Percentiles rank a stretch among this genome's conserved stretches.
Conservation (phyloP, 148 eudicot genomes). For the Dysphania ambrosioides region DNA sequence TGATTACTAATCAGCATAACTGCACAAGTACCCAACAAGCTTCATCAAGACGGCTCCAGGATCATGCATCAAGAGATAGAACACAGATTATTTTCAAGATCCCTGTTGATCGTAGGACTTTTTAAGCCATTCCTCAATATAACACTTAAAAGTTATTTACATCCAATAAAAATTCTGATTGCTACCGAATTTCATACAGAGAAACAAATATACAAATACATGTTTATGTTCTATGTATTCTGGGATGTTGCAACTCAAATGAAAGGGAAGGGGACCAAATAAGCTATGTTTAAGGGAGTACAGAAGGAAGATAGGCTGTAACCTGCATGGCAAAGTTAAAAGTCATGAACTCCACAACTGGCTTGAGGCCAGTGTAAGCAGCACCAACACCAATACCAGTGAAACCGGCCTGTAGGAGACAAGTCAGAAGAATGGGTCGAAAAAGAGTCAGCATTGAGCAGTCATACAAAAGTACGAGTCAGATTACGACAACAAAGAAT, state of each 20-base stretch:
- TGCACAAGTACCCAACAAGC: background rate
- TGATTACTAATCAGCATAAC: background rate
- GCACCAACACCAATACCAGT: conserved; percentile 99
- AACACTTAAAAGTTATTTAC: background rate
- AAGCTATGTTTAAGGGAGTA: background rate
- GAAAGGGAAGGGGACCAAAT: background rate
- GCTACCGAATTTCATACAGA: background rate
- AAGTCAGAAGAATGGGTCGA: background rate
- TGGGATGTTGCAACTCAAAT: background rate
- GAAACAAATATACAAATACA: background rate
- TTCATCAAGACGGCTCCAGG: background rate
- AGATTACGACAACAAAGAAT: background rate
- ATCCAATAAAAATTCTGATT: background rate
- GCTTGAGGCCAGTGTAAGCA: conserved; percentile 78
- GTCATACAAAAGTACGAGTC: background rate
- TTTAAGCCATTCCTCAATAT: background rate
- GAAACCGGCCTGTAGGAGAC: conserved; percentile 73
- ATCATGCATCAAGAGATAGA: background rate
- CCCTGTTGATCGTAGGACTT: background rate
- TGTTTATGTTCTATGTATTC: background rate
- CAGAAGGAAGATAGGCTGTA: conserved; percentile 23
- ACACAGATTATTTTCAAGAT: background rate
- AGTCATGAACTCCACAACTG: conserved; percentile 93
- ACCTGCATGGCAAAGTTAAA: conserved; percentile 99
- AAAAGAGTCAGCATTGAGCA: background rate